phyloP scores from a whole-genome alignment of 2,329 filamentous ascomycete genomes.

The Microcyclosporella mali region DNA sequence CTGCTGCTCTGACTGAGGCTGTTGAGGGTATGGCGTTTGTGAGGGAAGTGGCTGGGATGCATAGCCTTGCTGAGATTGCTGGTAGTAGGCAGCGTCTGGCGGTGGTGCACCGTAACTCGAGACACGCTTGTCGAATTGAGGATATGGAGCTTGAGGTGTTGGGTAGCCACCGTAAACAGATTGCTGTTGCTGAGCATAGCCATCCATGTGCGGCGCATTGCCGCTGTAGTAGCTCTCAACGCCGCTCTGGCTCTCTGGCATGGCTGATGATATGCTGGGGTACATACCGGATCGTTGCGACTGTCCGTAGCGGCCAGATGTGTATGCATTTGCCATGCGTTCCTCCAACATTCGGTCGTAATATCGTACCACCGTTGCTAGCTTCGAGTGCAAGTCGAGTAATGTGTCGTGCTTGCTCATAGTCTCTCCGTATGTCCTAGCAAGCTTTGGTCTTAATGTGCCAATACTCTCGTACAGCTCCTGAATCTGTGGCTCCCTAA shows the following conservation, averaged over 20 bases:
- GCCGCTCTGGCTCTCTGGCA: slow-evolving; percentile 42
- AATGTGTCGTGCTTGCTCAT: slow-evolving; percentile 99
- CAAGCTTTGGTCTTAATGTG: slow-evolving; percentile 84
- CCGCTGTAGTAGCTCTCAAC: slow-evolving; percentile 80
- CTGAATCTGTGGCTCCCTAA: slow-evolving; percentile 96
- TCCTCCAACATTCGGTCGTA: slow-evolving; percentile 99
- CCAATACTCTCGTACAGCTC: slow-evolving; percentile 97
- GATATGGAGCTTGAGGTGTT: slow-evolving; percentile 33
- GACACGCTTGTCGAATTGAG: slow-evolving; percentile 25
- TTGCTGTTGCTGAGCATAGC: slow-evolving; percentile 36
- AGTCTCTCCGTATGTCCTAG: slow-evolving; percentile 92
- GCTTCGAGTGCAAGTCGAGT: slow-evolving; percentile 86
- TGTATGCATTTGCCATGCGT: slow-evolving; percentile 84
- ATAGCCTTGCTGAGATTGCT: slow-evolving; percentile 31
- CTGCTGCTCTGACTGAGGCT: slow-evolving; percentile 12
- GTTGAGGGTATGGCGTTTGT: slow-evolving; percentile 27
- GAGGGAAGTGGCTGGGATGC: slow-evolving; percentile 31
- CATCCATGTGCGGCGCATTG: slow-evolving; percentile 47
- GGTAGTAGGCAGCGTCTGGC: slow-evolving; percentile 28
- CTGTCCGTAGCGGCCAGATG: slow-evolving; percentile 55
- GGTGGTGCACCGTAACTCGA: slow-evolving; percentile 20
- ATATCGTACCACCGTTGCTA: slow-evolving; percentile 92
- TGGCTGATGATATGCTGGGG: slow-evolving; percentile 58
- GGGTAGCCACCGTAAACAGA: slow-evolving; percentile 43
- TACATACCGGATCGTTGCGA: slow-evolving; percentile 56